Base-by-base conservation (phyloP, 129 eudicot species). In the Flaveria ramosissima region DNA sequence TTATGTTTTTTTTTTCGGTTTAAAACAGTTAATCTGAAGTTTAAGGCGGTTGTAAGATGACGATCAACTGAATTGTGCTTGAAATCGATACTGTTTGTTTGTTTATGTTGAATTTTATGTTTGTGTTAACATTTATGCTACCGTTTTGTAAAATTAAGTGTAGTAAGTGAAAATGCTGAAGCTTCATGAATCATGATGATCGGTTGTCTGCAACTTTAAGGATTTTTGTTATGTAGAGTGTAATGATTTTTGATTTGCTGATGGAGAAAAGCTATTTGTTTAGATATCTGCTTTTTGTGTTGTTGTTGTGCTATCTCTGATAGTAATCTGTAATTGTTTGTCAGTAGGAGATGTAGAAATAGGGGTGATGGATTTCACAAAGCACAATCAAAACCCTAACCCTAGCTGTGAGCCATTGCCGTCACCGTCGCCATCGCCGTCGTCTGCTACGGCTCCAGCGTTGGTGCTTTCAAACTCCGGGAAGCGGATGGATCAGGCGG, bases 401-500 rank as follows among this genome's bases (percentile, higher is more conserved):
- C 68, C 53, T 16, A 83, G 80, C 20, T 45, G 76, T 62, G 42
- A 51, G 15, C 63, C 74, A 2, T 89, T 83, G 72, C 83, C 88
- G 17, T 84, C 92, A 1, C 90, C 87, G 0, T 57, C 92, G 7
- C 92, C 92, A 2, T 88, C 96, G 0, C 89, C 92, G 12, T 88
- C 90, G 14, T 68, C 96, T 1, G 80, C 90, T 0, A 85, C 86
- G 14, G 87, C 89, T 11, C 96, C 96, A 2, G 96, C 96, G 10
- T 71, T 90, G 51, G 96, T 90, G 0, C 87, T 90, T 6, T 88
- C 96, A 0, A 88, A 90, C 45, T 90, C 96, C 36, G 96, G 93
- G 23, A 90, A 90, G 83, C 82, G 96, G 65, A 90, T 90, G 61
- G 93, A 90, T 71, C 96, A 90, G 69, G 86, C 92, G 14, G 92